Percentiles rank a stretch among this genome's conserved stretches.
phyloP scores from a whole-genome alignment of 495 filamentous ascomycete genomes.

The Hypoxylon fragiforme region DNA sequence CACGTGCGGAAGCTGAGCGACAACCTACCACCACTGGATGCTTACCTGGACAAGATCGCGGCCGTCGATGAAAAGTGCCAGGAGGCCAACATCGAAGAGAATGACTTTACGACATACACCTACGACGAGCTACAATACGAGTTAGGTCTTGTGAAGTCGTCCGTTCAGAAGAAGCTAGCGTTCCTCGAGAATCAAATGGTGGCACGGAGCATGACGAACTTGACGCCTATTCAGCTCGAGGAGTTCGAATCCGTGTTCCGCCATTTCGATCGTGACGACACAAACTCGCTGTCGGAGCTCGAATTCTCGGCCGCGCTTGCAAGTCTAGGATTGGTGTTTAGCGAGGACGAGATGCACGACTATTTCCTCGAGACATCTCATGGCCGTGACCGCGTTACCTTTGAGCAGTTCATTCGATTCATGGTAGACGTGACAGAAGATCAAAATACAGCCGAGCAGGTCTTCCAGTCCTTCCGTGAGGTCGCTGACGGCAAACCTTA shows the following conservation, averaged over 20 bases:
- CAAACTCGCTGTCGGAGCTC: constrained; percentile 87
- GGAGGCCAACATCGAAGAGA: constrained; percentile 98
- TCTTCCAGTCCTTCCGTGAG: constrained; percentile 94
- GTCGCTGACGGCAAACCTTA: constrained; percentile 99
- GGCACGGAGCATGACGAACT: constrained; percentile 96
- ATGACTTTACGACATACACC: constrained; percentile 97
- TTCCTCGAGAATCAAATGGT: constrained; percentile 98
- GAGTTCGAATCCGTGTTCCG: constrained; percentile 98
- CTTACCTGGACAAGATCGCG: constrained; percentile 81
- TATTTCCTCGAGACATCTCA: constrained; percentile 82
- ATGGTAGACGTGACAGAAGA: constrained; percentile 99
- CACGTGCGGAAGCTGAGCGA: constrained; percentile 80
- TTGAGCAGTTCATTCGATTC: constrained; percentile 98
- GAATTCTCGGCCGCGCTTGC: constrained; percentile 95
- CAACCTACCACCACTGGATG: constrained; percentile 82
- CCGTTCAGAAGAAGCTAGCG: constrained; percentile 89
- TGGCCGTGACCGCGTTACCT: constrained; percentile 76
- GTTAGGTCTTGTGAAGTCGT: constrained; percentile 83
- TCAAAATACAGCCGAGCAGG: constrained; percentile 96
- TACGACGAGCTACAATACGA: constrained; percentile 96
- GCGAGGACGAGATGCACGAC: constrained; percentile 94
- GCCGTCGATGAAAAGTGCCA: constrained; percentile 83
- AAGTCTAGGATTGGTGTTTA: constrained; percentile 89
- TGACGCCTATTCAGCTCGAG: constrained; percentile 96
- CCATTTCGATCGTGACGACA: constrained; percentile 93